Conservation (phyloP, 1,139 yeast genomes). For the Candida anutae region DNA sequence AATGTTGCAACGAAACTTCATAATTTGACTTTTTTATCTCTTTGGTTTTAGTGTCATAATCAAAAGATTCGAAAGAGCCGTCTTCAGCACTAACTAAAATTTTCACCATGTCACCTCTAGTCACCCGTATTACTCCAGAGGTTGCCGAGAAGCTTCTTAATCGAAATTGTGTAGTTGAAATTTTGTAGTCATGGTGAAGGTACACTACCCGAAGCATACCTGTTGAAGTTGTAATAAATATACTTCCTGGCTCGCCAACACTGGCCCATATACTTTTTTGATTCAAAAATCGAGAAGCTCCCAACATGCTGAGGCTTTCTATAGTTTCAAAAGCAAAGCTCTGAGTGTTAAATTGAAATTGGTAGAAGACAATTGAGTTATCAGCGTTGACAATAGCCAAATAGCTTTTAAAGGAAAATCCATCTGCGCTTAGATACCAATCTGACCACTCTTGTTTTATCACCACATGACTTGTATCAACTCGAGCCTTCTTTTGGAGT, state of each 20-base stretch:
- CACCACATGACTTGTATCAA: constrained; percentile 6
- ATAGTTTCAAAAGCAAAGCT: constrained; percentile 1
- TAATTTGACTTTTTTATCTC: constrained; percentile 2
- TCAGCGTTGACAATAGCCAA: constrained; percentile 11
- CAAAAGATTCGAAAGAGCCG: constrained; percentile 19
- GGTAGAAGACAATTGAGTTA: constrained; percentile 12
- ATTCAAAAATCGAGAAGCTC: constrained; percentile 3
- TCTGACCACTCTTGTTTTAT: constrained; percentile 18
- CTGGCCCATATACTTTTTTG: constrained; percentile 4
- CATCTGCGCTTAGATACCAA: constrained; percentile 9
- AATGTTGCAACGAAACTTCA: constrained; percentile 7
- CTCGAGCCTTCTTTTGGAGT: constrained; percentile 1
- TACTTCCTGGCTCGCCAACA: not conserved
- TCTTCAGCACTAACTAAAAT: constrained; percentile 18
- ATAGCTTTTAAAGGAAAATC: constrained; percentile 4
- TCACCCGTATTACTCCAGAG: constrained; percentile 2
- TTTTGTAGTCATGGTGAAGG: not conserved
- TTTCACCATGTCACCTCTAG: constrained; percentile 1
- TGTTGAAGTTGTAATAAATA: constrained; percentile 7
- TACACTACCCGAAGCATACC: constrained; percentile 4
- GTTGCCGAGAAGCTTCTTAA: constrained; percentile 1
- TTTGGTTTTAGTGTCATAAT: constrained; percentile 3
- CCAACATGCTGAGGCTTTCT: constrained; percentile 1
- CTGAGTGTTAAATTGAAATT: constrained; percentile 4
- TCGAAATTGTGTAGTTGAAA: not conserved